Evolutionary conservation across 768 basidiomycete species (phyloP).

Genomic region (Tricholomella constricta): DNA sequence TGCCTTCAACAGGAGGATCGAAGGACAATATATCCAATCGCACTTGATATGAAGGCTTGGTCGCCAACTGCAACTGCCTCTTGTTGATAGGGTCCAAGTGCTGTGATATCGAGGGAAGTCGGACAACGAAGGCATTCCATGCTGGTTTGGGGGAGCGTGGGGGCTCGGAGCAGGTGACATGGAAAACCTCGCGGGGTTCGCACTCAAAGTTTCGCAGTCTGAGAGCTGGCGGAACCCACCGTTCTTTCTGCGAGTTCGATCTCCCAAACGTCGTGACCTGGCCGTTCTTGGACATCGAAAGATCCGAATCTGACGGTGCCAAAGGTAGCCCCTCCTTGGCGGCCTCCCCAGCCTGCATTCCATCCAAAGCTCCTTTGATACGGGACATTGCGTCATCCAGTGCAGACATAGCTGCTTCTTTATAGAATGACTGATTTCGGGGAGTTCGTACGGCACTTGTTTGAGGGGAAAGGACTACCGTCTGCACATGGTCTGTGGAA

Average conservation of each 20-base stretch:
- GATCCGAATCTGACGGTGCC: conserved; percentile 22
- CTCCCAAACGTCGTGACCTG: conserved; percentile 17
- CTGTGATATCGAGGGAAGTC: conserved; percentile 47
- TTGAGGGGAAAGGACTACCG: conserved; percentile 25
- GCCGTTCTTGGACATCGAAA: conserved; percentile 19
- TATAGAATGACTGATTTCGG: conserved; percentile 45
- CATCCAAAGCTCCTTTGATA: conserved; percentile 77
- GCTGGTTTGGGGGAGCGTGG: conserved; percentile 48
- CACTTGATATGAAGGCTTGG: conserved; percentile 36
- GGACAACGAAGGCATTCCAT: conserved; percentile 41
- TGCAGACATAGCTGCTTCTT: conserved; percentile 65
- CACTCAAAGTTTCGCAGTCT: conserved; percentile 39
- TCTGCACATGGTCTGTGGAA: conserved; percentile 22
- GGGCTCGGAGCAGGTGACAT: conserved; percentile 48
- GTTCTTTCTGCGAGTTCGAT: conserved; percentile 38
- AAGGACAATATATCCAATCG: conserved; percentile 72
- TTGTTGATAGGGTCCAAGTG: conserved; percentile 47
- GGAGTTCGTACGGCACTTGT: conserved; percentile 32
- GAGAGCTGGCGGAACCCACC: conserved; percentile 61
- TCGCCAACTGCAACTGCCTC: conserved; percentile 49
- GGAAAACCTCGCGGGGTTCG: conserved; percentile 45
- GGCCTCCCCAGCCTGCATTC: conserved; percentile 55
- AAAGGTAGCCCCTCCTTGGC: conserved; percentile 28
- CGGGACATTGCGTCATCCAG: conserved; percentile 83
- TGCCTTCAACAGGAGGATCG: conserved; percentile 68